Evolutionary conservation across 73 alveolate genomes (phyloP), one percentile per base, ranked within the genome.

Genomic region (Paramecium tetraurelia): DNA sequence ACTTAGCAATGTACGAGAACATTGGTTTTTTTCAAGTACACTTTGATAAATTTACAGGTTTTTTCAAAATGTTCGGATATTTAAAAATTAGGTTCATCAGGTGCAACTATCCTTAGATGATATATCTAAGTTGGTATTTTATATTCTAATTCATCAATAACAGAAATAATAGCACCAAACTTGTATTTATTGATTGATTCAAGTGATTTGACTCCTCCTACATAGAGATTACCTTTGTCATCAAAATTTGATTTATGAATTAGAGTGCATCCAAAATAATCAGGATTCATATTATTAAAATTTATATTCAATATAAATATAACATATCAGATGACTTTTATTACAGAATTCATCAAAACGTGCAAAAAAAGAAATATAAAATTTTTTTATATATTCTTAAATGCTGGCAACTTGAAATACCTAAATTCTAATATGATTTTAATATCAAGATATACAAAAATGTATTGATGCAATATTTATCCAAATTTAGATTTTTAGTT

Each of bases 1-100:
- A 95, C 94, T 63, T 95, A 96, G 24, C 99, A 98, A 92, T 98
- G 99, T 11, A 98, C 99, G 48, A 97, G 93, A 12, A 98, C 97
- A 85, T 85, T 85, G 1, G 93, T 85, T 58, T 85, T 58, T 57
- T 24, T 10, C 9, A 85, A 57, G 18, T 85, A 58, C 22, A 58
- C 46, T 58, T 85, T 46, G 46, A 85, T 85, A 31, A 85, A 85
- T 36, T 85, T 72, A 48, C 77, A 27, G 29, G 93, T 50, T 75
- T 58, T 85, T 58, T 85, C 57, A 85, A 85, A 85, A 5, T 85
- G 35, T 10, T 58, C 22, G 3, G 20, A 40, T 58, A 85, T 12
- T 20, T 85, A 20, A 11, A 31, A 31, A 35, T 58, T 75, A 27
- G 72, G 86, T 58, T 85, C 93, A 11, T 85, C 93, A 5, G 72